A percentile compares a stretch with the other conserved stretches of the same genome.
Conservation (phyloP, 2,329 filamentous ascomycete species). For the Arthrobotrys sinensis region DNA sequence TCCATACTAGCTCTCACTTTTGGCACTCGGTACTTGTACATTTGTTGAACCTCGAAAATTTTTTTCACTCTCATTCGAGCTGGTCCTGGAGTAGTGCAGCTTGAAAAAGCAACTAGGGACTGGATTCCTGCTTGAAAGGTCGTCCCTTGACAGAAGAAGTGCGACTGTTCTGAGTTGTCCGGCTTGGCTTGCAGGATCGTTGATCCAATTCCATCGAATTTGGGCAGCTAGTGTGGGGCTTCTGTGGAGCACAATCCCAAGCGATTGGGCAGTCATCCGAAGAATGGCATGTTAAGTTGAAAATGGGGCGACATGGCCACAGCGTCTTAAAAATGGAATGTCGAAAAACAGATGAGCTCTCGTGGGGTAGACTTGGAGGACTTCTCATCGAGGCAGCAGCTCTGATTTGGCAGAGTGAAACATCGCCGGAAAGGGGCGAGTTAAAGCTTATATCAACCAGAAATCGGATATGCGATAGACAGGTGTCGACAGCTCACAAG, state of each 20-base stretch:
- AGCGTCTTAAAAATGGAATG: constrained; percentile 48
- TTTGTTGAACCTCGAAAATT: constrained; percentile 55
- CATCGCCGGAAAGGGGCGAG: constrained; percentile 35
- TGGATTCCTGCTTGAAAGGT: constrained; percentile 38
- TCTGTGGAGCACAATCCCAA: constrained; percentile 52
- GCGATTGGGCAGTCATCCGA: constrained; percentile 56
- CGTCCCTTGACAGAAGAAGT: constrained; percentile 46
- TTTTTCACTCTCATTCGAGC: constrained; percentile 59
- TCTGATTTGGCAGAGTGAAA: constrained; percentile 53
- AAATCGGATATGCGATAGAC: constrained; percentile 14
- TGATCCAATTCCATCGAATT: constrained; percentile 42
- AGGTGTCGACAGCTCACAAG: not conserved
- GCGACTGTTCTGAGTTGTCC: constrained; percentile 59
- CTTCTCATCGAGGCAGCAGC: constrained; percentile 25
- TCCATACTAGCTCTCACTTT: constrained; percentile 41
- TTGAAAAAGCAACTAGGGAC: constrained; percentile 57
- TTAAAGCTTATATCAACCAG: constrained; percentile 52
- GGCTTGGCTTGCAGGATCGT: constrained; percentile 57
- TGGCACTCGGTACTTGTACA: constrained; percentile 59
- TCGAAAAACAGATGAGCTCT: constrained; percentile 58
- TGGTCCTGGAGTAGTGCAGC: constrained; percentile 46
- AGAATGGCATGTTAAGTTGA: constrained; percentile 47
- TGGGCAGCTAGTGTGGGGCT: constrained; percentile 46
- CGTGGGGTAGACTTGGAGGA: constrained; percentile 49
- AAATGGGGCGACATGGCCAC: constrained; percentile 44